Evolutionary conservation across 805 yeast species (phyloP), one percentile per base, ranked within the genome.

Genomic region (Barnettozyma pratensis): DNA sequence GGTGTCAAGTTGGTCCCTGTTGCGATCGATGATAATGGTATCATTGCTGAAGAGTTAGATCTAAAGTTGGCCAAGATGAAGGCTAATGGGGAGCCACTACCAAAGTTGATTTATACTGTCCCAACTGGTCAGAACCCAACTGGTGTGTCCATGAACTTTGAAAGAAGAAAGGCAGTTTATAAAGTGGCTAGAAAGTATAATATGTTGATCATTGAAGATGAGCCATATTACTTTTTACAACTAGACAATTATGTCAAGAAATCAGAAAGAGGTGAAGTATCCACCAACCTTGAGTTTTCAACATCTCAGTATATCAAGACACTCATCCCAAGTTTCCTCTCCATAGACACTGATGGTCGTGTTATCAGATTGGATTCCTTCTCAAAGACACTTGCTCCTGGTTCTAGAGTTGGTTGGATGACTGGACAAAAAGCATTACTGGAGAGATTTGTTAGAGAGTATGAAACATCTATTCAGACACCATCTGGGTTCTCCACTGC

Each of bases 51-150:
- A 50, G 76, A 77, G 44, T 72, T 91, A 48, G 91, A 75, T 39
- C 58, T 64, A 8, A 66, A 82, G 46, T 69, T 92, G 59, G 77
- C 74, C 52, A 71, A 76, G 7, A n/a, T 41, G 27, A 25, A 41
- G 6, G 8, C 26, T n/a, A n/a, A 62, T 91, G 97, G 97, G 72
- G 74, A 9, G 81, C 76, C 78, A 49, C 80, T 81, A 67, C 97
- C 98, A 56, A 89, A 85, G 67, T 72, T 91, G 52, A 74, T 92
- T 57, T 92, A 92, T 78, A 82, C 92, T 38, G 87, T 92, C 59
- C 85, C 92, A 55, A 92, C 97, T 6, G 99, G 99, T 52, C 98
- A 92, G 73, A 92, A 92, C 75, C 99, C 99, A 53, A 90, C 97
- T 19, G 99, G 99, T 32, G 81, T 95, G 3, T 85, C 89, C 27